Base-by-base conservation (phyloP, 2,329 filamentous ascomycete genomes). In the Fusarium algeriense region DNA sequence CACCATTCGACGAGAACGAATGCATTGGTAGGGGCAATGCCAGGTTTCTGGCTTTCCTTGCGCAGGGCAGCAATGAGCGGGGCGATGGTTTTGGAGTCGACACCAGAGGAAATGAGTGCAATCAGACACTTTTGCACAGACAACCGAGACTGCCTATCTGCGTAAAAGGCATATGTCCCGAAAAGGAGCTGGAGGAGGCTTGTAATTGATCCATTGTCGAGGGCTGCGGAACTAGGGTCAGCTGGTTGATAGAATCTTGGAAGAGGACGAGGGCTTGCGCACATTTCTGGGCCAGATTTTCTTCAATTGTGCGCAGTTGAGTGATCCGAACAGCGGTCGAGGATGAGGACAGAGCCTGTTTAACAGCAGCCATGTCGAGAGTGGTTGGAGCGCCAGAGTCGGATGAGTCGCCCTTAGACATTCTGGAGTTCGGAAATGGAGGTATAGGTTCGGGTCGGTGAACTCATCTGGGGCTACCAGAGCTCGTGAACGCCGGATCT, bases 1-100 rank as follows among this genome's bases (percentile, higher is more conserved):
- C 91, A 94, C 95, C 95, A 99, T 80, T 97, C 93, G 17, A 96
- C 87, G 73, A 99, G 85, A 52, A 97, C 93, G 79, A 98, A 97
- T 8, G 94, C 93, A 81, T 90, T 97, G 45, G 88, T 89, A 19
- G 92, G 84, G 35, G 95, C 93, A 75, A 98, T 91, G 69, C 90
- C 91, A 20, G 87, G 84, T 80, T 97, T 98, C 69, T 88, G 86
- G 17, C 91, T 89, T 81, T 99, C 95, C 35, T 86, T 83, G 67
- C 91, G 89, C 64, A 98, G 81, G 53, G 88, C 88, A 45, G 87
- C 85, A 46, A 94, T 86, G 63, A 98, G 88, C 3, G 87, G 84
- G 41, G 88, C 84, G 52, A 96, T 82, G 30, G 88, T 81, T 41
- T 90, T 86, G 28, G 76, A 62, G 52, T 91, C 85, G 20, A 85